Conservation (phyloP, 768 basidiomycete genomes). For the Psilocybe sp. region DNA sequence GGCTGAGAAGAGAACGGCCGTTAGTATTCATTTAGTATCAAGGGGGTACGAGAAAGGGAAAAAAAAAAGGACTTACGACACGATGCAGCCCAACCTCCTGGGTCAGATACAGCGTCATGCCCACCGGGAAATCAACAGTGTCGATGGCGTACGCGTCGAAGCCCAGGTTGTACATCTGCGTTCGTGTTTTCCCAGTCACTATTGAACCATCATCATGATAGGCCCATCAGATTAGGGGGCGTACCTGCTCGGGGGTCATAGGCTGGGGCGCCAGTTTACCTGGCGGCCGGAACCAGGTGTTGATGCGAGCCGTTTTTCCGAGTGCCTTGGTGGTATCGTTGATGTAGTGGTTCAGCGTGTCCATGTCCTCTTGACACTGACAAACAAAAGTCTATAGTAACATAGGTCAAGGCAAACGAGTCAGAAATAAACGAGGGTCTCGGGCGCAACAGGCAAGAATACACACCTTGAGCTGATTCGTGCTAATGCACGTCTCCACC, state of each 20-base stretch:
- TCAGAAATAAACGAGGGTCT: no score
- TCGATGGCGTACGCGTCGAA: no score
- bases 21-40: no score
- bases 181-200: no score
- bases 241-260: slow-evolving; percentile 57
- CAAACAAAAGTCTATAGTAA: slow-evolving; percentile 78
- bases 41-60: no score
- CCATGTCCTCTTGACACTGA: slow-evolving; percentile 80
- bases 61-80: slow-evolving; percentile 46
- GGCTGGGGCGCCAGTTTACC: slow-evolving; percentile 48
- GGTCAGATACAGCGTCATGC: slow-evolving; percentile 69
- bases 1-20: no score
- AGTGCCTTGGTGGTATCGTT: slow-evolving; percentile 56
- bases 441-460: no score
- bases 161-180: slow-evolving; percentile 44
- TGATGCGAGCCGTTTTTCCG: slow-evolving; percentile 53
- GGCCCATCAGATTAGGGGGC: not conserved
- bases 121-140: slow-evolving; percentile 25
- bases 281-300: slow-evolving; percentile 63
- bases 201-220: no score
- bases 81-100: slow-evolving; percentile 65
- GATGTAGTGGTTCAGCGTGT: slow-evolving; percentile 61
- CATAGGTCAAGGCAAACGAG: not conserved
- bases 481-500: slow-evolving; percentile 71
- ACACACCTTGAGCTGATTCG: slow-evolving; percentile 61